A percentile compares a stretch with the other conserved stretches of the same genome.
Conservation (phyloP, 106 monocot species). For the Acorus gramineus region DNA sequence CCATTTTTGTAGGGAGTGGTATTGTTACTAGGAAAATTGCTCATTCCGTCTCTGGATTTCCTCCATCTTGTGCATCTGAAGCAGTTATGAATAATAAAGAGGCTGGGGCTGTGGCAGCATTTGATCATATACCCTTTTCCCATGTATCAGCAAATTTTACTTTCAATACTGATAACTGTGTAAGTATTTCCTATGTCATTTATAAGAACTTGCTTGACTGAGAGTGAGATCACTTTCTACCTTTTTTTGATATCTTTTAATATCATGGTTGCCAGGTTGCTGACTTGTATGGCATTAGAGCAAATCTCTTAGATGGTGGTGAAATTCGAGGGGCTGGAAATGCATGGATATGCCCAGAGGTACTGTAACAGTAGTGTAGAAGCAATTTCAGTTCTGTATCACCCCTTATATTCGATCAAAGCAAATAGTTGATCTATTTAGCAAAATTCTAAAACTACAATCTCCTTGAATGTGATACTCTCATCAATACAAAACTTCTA, state of each 20-base stretch:
- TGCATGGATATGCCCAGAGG: conserved; percentile 99
- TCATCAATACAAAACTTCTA: too few relatives aligned
- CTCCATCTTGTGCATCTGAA: conserved; percentile 70
- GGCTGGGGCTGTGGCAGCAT: conserved; percentile 93
- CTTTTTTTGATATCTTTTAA: conserved; percentile 1
- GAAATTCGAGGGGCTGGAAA: conserved; percentile 99
- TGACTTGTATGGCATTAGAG: conserved; percentile 97
- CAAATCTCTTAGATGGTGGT: conserved; percentile 82
- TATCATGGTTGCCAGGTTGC: conserved; percentile 53
- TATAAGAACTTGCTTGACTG: too few relatives aligned
- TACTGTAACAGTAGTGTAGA: conserved; percentile 3
- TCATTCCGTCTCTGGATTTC: conserved; percentile 30
- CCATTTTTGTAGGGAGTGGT: conserved; percentile 95
- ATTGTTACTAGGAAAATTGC: conserved; percentile 73
- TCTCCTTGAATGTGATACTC: too few relatives aligned
- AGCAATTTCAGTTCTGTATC: not conserved
- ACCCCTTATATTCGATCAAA: too few relatives aligned
- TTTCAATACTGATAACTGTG: conserved; percentile 90
- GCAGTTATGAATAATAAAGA: conserved; percentile 78
- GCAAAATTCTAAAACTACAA: too few relatives aligned
- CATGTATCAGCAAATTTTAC: conserved; percentile 98
- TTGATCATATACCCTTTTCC: conserved; percentile 87
- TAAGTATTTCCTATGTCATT: conserved; percentile 24
- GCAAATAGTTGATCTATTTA: too few relatives aligned
- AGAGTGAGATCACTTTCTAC: too few relatives aligned